These are phyloP conservation scores for Begonia fuchsioides DNA, from an alignment of 306 rosid genomes.

Conservation along the genomic window DNA sequence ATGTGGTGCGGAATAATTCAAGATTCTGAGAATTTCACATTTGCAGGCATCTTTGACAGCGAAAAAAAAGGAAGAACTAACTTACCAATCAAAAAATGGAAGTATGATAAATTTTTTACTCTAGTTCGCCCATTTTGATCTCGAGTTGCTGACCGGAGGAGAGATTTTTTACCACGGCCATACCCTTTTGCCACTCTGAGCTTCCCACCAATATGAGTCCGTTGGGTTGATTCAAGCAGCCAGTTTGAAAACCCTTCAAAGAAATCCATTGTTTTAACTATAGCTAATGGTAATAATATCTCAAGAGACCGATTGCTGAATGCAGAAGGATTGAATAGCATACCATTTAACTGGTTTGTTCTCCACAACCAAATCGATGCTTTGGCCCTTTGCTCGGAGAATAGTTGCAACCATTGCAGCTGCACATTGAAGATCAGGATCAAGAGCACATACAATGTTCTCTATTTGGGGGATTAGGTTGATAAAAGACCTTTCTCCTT, in stretches of 20 bases:
- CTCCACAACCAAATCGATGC: conserved; percentile 85
- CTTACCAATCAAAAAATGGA: background rate
- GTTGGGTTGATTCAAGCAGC: conserved; percentile 54
- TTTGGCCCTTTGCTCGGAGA: conserved; percentile 64
- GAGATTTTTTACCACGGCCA: conserved; percentile 71
- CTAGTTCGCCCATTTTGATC: conserved; percentile 67
- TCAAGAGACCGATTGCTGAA: background rate
- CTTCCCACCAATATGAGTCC: conserved; percentile 73
- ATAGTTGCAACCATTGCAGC: conserved; percentile 74
- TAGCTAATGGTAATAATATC: conserved; percentile 10
- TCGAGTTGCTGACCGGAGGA: conserved; percentile 73
- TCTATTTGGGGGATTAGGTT: conserved; percentile 34
- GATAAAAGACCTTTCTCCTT: conserved; percentile 81
- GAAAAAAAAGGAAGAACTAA: background rate
- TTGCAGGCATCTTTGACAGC: too few relatives aligned
- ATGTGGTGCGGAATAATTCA: too few relatives aligned
- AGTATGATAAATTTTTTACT: conserved; percentile 15
- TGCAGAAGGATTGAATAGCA: conserved; percentile 4
- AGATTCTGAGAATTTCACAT: too few relatives aligned
- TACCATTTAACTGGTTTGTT: conserved; percentile 93
- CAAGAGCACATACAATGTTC: conserved; percentile 80
- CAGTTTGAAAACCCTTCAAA: conserved; percentile 67
- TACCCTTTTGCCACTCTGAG: conserved; percentile 88
- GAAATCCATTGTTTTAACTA: conserved; percentile 2
- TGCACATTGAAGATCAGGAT: conserved; percentile 73